Evolutionary conservation across 148 eudicot genomes (phyloP).

Genomic region (Mesembryanthemum crystallinum): DNA sequence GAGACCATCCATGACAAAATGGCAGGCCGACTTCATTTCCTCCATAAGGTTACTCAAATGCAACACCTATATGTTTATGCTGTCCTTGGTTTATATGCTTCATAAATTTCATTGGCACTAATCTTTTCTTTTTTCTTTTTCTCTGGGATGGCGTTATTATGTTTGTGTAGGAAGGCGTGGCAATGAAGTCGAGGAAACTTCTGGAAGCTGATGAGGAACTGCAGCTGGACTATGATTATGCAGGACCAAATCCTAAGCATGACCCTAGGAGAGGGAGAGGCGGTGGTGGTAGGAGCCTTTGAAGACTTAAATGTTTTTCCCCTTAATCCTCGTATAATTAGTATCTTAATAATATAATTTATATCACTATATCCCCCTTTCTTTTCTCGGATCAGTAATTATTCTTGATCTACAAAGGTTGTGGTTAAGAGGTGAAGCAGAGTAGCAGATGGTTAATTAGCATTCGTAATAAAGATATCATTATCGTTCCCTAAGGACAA

Average conservation of each 20-base stretch:
- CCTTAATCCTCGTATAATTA: not conserved
- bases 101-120: not conserved
- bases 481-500: not conserved
- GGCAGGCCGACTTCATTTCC: not conserved
- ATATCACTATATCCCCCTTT: not conserved
- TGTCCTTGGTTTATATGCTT: not conserved
- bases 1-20: constrained; percentile 19
- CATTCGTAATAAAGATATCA: not conserved
- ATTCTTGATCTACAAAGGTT: constrained; percentile 7
- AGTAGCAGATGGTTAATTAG: not conserved
- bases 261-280: constrained; percentile 75
- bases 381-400: not conserved
- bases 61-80: not conserved
- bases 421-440: constrained; percentile 5
- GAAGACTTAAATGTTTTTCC: not conserved
- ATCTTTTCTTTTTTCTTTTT: not conserved
- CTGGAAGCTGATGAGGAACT: constrained; percentile 40
- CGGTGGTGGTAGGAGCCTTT: constrained; percentile 54
- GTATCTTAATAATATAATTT: not conserved
- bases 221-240: constrained; percentile 69
- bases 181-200: constrained; percentile 56
- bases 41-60: constrained; percentile 39
- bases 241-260: constrained; percentile 86
- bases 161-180: constrained; percentile 24
- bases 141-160: constrained; percentile 13